phyloP scores from a whole-genome alignment of 2,329 filamentous ascomycete genomes.

The Botryotinia globosa region DNA sequence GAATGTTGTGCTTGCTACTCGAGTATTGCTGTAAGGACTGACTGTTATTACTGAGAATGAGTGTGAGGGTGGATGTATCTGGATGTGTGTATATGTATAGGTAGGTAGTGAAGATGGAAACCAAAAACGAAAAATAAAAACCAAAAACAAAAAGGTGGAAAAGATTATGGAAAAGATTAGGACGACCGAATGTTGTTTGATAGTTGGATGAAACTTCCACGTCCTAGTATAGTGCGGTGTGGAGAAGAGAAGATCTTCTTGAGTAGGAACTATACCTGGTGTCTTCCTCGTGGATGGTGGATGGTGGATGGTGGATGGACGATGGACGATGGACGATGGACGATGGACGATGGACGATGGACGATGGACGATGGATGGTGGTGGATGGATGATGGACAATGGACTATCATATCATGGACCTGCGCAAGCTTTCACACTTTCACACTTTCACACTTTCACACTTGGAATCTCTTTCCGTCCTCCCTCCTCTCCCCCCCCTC shows the following conservation, averaged over 20 bases:
- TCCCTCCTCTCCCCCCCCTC: background rate
- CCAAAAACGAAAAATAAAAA: no score
- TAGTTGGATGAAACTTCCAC: background rate
- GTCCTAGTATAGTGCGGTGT: background rate
- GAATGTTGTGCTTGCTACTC: background rate
- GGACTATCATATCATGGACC: background rate
- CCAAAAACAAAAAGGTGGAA: background rate
- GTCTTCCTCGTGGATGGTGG: background rate
- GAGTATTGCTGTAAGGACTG: background rate
- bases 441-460: no score
- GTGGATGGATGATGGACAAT: no score
- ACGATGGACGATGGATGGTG: no score
- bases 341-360: no score
- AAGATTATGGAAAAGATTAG: background rate
- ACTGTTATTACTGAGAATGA: background rate
- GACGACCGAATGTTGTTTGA: background rate
- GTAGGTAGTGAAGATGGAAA: background rate
- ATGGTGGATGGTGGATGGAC: no score
- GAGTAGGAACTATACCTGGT: no score
- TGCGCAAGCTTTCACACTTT: background rate
- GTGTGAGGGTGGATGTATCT: background rate
- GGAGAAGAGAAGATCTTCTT: background rate
- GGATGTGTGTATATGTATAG: background rate
- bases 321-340: no score
- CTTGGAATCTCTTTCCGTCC: background rate